Conservation (phyloP, 1,284 basidiomycete genomes). For the Pseudozyma sp. region DNA sequence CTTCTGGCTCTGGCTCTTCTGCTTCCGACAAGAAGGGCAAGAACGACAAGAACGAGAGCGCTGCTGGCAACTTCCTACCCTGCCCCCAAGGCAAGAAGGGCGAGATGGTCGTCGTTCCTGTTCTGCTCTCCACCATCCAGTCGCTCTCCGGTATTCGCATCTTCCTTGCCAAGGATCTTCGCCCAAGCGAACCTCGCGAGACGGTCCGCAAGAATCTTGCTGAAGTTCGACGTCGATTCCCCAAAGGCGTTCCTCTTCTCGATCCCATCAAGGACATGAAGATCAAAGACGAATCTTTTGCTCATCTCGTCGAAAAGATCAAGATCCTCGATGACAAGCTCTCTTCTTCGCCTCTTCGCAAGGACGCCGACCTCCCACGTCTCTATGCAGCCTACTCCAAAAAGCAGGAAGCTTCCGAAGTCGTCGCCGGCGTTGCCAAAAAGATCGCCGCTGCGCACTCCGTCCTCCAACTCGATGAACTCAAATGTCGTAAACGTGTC, state of each 20-base stretch:
- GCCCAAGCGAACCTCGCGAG: constrained; percentile 80
- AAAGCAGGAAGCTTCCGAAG: constrained; percentile 80
- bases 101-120: constrained; percentile 86
- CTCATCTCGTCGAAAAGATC: constrained; percentile 74
- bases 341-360: constrained; percentile 37
- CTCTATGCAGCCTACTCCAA: constrained; percentile 83
- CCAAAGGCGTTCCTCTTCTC: constrained; percentile 83
- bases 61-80: constrained; percentile 47
- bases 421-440: constrained; percentile 82
- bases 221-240: constrained; percentile 90
- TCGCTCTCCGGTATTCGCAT: constrained; percentile 88
- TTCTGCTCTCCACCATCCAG: constrained; percentile 87
- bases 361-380: constrained; percentile 77
- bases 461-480: constrained; percentile 93
- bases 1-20: constrained; percentile 73
- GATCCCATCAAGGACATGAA: constrained; percentile 97
- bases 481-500: constrained; percentile 94
- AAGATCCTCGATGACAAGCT: constrained; percentile 56
- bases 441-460: constrained; percentile 90
- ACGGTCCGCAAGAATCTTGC: constrained; percentile 88
- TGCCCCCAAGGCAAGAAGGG: constrained; percentile 52
- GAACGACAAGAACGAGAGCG: constrained; percentile 4
- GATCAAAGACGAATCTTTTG: constrained; percentile 93
- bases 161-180: constrained; percentile 88
- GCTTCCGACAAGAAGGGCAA: constrained; percentile 33